phyloP scores from a whole-genome alignment of 768 basidiomycete species.

The Hortiboletus flavorubellus region DNA sequence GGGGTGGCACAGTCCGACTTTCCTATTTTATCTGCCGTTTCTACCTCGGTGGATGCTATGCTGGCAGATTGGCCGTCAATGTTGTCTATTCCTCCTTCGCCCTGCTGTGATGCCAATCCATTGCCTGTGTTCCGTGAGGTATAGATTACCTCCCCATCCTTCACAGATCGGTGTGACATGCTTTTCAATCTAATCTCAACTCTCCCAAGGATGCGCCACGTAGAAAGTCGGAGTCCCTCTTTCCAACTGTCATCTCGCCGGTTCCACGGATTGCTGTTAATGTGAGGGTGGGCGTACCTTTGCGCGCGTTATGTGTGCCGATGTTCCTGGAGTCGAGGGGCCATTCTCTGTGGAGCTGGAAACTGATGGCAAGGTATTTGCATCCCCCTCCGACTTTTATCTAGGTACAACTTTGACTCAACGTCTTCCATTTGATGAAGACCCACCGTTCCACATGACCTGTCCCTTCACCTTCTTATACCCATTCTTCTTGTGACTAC shows the following conservation, averaged over 20 bases:
- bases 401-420: constrained; percentile 21
- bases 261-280: constrained; percentile 52
- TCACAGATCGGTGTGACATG: constrained; percentile 54
- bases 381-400: constrained; percentile 42
- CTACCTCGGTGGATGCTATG: constrained; percentile 32
- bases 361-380: constrained; percentile 48
- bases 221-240: constrained; percentile 8
- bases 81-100: constrained; percentile 26
- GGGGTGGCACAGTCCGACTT: constrained; percentile 27
- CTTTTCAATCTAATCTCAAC: constrained; percentile 38
- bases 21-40: constrained; percentile 35
- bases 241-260: constrained; percentile 33
- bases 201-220: constrained; percentile 12
- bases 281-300: constrained; percentile 45
- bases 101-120: constrained; percentile 51
- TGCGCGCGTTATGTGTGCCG: constrained; percentile 48
- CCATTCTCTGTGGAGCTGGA: constrained; percentile 55
- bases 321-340: constrained; percentile 35
- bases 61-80: constrained; percentile 63
- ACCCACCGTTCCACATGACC: constrained; percentile 44
- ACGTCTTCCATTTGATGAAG: constrained; percentile 28
- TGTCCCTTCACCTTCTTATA: constrained; percentile 43
- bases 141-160: constrained; percentile 42
- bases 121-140: constrained; percentile 50
- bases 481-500: constrained; percentile 54